Conservation (phyloP, 306 rosid genomes). For the Prunus dulcis region DNA sequence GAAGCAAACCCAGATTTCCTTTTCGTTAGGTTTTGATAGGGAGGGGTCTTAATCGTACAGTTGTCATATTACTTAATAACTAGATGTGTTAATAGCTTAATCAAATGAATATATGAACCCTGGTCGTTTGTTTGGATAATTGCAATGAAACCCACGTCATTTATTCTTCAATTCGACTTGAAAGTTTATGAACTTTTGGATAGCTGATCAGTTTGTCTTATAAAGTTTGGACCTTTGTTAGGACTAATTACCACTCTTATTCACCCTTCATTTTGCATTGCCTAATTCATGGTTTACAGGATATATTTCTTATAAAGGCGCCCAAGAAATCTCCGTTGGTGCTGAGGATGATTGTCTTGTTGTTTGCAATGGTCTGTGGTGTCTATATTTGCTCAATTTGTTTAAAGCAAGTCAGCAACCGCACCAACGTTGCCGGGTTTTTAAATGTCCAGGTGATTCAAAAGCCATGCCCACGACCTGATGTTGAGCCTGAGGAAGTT, state of each 20-base stretch:
- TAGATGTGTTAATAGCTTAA: neutral
- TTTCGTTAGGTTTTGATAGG: neutral
- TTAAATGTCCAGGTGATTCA: conserved; percentile 48
- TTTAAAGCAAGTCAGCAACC: conserved; percentile 71
- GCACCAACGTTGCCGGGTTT: conserved; percentile 39
- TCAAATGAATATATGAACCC: neutral
- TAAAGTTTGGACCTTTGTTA: conserved; percentile 14
- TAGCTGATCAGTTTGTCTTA: conserved; percentile 16
- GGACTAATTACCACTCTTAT: conserved; percentile 11
- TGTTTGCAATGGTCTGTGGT: conserved; percentile 86
- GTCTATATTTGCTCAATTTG: conserved; percentile 87
- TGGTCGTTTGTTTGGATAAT: neutral
- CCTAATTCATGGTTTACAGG: conserved; percentile 47
- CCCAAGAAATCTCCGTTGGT: conserved; percentile 75
- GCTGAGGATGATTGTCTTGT: conserved; percentile 68
- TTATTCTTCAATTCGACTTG: neutral
- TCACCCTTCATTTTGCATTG: conserved; percentile 16
- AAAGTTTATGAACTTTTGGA: conserved; percentile 1
- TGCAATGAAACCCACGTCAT: neutral
- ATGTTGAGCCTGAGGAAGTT: conserved; percentile 63
- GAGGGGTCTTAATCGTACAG: neutral
- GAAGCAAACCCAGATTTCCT: conserved; percentile 29
- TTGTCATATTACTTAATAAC: neutral
- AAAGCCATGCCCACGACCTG: conserved; percentile 66
- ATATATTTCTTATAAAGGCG: conserved; percentile 48